Percentiles rank a stretch among this genome's conserved stretches.
These are phyloP conservation scores for Boletus vermiculosoides DNA, from an alignment of 768 basidiomycete species.

Conservation along the genomic window DNA sequence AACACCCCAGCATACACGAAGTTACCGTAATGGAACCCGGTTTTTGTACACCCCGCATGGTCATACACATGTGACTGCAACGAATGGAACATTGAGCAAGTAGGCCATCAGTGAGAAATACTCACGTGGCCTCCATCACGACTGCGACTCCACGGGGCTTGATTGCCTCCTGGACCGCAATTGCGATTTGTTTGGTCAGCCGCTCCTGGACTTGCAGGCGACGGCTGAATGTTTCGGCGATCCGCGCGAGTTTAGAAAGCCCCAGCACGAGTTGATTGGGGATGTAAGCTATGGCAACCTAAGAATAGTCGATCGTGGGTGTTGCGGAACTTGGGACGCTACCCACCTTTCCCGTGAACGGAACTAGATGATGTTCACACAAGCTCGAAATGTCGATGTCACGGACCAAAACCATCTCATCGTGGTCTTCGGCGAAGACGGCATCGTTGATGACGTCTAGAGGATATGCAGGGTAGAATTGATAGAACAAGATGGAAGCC, in stretches of 20 bases:
- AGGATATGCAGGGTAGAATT: slow-evolving; percentile 12
- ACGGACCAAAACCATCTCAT: slow-evolving; percentile 98
- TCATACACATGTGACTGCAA: slow-evolving; percentile 93
- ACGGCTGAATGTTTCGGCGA: slow-evolving; percentile 95
- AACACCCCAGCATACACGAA: slow-evolving; percentile 97
- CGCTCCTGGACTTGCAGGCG: slow-evolving; percentile 97
- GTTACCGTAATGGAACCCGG: slow-evolving; percentile 94
- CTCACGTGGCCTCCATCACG: slow-evolving; percentile 98
- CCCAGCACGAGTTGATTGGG: slow-evolving; percentile 94
- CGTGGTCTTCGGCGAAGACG: slow-evolving; percentile 97
- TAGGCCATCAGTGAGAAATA: slow-evolving; percentile 18
- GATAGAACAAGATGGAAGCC: slow-evolving; percentile 19
- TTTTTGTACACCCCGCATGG: slow-evolving; percentile 99
- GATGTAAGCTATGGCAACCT: slow-evolving; percentile 98
- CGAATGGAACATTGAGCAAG: slow-evolving; percentile 11
- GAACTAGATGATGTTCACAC: slow-evolving; percentile 98
- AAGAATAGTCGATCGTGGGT: slow-evolving; percentile 23
- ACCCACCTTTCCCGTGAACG: slow-evolving; percentile 93
- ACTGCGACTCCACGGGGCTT: slow-evolving; percentile 97
- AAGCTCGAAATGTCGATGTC: slow-evolving; percentile 97
- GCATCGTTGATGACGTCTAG: slow-evolving; percentile 98
- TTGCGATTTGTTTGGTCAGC: slow-evolving; percentile 94
- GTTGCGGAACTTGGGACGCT: slow-evolving; percentile 13
- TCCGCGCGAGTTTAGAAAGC: slow-evolving; percentile 92
- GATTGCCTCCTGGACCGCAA: slow-evolving; percentile 98